Percentiles rank a stretch among this genome's conserved stretches.
Conservation (phyloP, 2,329 filamentous ascomycete genomes). For the Fonsecaea erecta region DNA sequence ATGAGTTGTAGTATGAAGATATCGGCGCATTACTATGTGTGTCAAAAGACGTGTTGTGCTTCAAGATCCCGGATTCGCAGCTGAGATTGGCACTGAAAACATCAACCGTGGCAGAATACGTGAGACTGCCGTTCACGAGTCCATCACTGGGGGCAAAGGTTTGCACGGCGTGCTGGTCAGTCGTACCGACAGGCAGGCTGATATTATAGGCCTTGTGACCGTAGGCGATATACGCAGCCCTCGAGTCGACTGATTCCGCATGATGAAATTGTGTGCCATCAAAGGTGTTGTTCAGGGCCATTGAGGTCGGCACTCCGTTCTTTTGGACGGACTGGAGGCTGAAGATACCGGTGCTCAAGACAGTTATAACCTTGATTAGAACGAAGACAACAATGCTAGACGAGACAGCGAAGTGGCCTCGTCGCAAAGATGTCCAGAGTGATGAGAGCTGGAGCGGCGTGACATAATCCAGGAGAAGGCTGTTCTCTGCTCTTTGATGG, state of each 20-base stretch:
- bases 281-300: conserved; percentile 29
- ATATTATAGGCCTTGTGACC: conserved; percentile 27
- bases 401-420: conserved; percentile 25
- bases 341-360: conserved; percentile 31
- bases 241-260: conserved; percentile 23
- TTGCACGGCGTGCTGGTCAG: conserved; percentile 22
- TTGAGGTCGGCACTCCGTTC: conserved; percentile 14
- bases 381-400: conserved; percentile 28
- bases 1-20: conserved; percentile 26
- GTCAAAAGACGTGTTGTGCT: conserved; percentile 14
- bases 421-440: conserved; percentile 27
- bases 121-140: conserved; percentile 26
- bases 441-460: conserved; percentile 29
- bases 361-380: conserved; percentile 30
- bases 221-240: conserved; percentile 27
- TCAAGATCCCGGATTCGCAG: conserved; percentile 26
- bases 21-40: conserved; percentile 4
- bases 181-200: conserved; percentile 27
- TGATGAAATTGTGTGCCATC: conserved; percentile 25
- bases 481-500: conserved; percentile 29
- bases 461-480: conserved; percentile 32
- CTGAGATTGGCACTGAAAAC: conserved; percentile 27
- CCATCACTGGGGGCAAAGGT: conserved; percentile 18
- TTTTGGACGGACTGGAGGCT: conserved; percentile 19
- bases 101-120: conserved; percentile 29